Percentiles rank a stretch among this genome's conserved stretches.
Conservation (phyloP, 805 yeast species). For the Hanseniaspora singularis region DNA sequence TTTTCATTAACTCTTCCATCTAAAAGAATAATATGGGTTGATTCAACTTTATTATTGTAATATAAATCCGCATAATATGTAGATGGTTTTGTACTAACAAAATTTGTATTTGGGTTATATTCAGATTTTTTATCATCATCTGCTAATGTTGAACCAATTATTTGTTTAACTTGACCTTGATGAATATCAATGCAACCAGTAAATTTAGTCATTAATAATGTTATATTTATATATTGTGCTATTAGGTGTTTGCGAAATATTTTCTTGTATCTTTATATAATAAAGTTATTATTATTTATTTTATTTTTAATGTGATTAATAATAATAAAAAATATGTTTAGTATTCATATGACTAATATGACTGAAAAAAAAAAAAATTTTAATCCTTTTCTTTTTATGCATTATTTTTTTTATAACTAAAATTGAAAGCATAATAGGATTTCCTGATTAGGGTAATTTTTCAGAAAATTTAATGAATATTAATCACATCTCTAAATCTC, state of each 20-base stretch:
- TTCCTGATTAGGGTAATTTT: no score
- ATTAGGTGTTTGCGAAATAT: neutral
- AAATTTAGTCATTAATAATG: conserved; percentile 57
- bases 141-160: conserved; percentile 82
- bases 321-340: no score
- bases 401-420: no score
- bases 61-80: conserved; percentile 66
- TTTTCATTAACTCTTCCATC: conserved; percentile 61
- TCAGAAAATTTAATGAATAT: no score
- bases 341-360: no score
- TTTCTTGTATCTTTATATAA: neutral
- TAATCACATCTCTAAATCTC: no score
- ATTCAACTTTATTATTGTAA: conserved; percentile 41
- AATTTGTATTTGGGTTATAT: conserved; percentile 57
- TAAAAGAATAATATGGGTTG: conserved; percentile 88
- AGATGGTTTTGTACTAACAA: conserved; percentile 63
- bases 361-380: no score
- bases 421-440: no score
- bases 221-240: neutral
- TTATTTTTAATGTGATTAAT: no score
- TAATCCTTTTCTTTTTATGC: no score
- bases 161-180: conserved; percentile 89
- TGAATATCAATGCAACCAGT: conserved; percentile 95
- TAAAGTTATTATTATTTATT: neutral
- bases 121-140: conserved; percentile 52